phyloP scores from a whole-genome alignment of 768 basidiomycete species.

The Calvatia gigantea region DNA sequence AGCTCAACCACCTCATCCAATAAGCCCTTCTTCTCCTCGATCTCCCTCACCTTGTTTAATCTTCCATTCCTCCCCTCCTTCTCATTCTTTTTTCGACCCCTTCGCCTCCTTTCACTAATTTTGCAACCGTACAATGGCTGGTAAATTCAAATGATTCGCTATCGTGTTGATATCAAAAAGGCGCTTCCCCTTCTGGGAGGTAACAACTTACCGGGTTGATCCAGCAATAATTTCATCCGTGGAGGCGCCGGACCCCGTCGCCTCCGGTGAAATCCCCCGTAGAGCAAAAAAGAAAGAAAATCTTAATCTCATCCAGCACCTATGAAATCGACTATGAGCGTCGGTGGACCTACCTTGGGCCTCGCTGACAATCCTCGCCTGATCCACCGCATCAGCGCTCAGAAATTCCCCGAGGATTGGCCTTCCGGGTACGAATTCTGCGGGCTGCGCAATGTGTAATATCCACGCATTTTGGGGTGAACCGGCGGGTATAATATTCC shows the following conservation, averaged over 20 bases:
- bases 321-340: not conserved
- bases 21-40: no score
- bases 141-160: not conserved
- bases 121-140: not conserved
- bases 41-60: no score
- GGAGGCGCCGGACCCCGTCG: no score
- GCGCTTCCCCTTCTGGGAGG: no score
- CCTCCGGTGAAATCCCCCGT: constrained; percentile 19
- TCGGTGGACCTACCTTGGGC: constrained; percentile 24
- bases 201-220: no score
- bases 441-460: constrained; percentile 28
- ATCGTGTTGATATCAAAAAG: no score
- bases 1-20: no score
- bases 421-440: constrained; percentile 23
- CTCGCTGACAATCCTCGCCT: constrained; percentile 24
- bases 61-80: not conserved
- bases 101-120: not conserved
- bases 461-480: constrained; percentile 30
- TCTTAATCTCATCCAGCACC: no score
- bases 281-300: constrained; percentile 13
- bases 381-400: constrained; percentile 23
- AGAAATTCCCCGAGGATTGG: constrained; percentile 27
- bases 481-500: constrained; percentile 27
- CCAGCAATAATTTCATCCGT: no score
- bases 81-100: not conserved